phyloP scores from a whole-genome alignment of 2,329 filamentous ascomycete species.

The Fusarium acutatum region DNA sequence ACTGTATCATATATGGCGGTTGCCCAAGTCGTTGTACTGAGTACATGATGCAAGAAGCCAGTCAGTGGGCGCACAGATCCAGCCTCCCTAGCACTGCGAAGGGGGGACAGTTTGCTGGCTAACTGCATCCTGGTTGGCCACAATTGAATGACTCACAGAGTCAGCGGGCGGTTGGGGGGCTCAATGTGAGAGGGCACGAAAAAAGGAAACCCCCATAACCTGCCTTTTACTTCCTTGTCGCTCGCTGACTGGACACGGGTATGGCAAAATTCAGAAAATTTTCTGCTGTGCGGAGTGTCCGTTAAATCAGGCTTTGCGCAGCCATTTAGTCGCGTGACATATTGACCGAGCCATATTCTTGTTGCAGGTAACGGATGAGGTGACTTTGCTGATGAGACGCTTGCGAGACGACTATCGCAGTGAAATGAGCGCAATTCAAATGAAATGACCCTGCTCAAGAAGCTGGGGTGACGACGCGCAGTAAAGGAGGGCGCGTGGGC shows the following conservation, averaged over 20 bases:
- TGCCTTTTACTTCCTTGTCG: slow-evolving; percentile 9
- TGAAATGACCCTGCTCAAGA: background rate
- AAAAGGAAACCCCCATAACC: slow-evolving; percentile 37
- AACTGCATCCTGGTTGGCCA: slow-evolving; percentile 36
- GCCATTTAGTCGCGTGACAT: background rate
- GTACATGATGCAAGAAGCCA: slow-evolving; percentile 43
- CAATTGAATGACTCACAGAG: slow-evolving; percentile 41
- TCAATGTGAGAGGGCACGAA: slow-evolving; percentile 16
- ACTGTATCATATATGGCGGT: slow-evolving; percentile 3
- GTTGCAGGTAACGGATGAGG: background rate
- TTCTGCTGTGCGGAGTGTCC: slow-evolving; percentile 30
- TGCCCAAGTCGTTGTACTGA: slow-evolving; percentile 25
- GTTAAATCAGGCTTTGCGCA: slow-evolving; percentile 14
- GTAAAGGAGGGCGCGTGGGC: slow-evolving; percentile 17
- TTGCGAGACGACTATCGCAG: slow-evolving; percentile 26
- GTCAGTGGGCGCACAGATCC: slow-evolving; percentile 45
- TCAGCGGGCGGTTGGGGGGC: slow-evolving; percentile 31
- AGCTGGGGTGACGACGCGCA: slow-evolving; percentile 31
- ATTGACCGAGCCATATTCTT: background rate
- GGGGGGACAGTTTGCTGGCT: slow-evolving; percentile 26
- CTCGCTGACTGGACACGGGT: slow-evolving; percentile 3
- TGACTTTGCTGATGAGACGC: slow-evolving; percentile 34
- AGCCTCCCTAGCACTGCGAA: slow-evolving; percentile 40
- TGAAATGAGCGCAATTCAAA: background rate
- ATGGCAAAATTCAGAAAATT: slow-evolving; percentile 16